These are phyloP conservation scores for Coemansia reversa DNA, from an alignment of 192 early-diverging fungal genomes.

Conservation along the genomic window DNA sequence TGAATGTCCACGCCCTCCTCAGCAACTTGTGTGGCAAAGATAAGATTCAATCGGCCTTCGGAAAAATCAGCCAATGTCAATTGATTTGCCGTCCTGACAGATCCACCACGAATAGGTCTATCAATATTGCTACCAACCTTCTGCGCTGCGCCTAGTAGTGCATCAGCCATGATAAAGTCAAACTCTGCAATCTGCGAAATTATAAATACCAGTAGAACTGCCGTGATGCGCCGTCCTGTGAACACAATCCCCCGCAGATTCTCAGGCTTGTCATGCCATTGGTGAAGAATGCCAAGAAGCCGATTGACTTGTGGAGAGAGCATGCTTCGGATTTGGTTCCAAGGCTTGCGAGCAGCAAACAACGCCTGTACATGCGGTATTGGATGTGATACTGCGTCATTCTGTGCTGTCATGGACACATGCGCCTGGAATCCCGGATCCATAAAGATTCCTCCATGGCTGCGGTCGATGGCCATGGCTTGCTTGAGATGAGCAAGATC, in stretches of 20 bases:
- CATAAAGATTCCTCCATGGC: conserved; percentile 9
- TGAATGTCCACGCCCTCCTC: conserved; percentile 96
- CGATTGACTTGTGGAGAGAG: conserved; percentile 71
- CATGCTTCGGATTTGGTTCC: conserved; percentile 13
- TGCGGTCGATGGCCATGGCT: conserved; percentile 17
- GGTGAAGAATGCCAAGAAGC: conserved; percentile 63
- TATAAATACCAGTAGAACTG: conserved; percentile 57
- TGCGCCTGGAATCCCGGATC: background rate
- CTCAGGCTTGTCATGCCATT: conserved; percentile 41
- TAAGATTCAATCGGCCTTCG: conserved; percentile 65
- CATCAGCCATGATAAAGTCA: conserved; percentile 40
- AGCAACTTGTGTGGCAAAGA: conserved; percentile 90
- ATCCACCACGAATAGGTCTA: conserved; percentile 40
- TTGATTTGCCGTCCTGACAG: conserved; percentile 28
- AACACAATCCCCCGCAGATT: conserved; percentile 91
- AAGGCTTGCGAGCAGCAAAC: conserved; percentile 23
- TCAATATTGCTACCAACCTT: conserved; percentile 23
- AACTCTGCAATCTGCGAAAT: conserved; percentile 58
- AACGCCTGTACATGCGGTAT: conserved; percentile 16
- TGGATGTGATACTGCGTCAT: conserved; percentile 11
- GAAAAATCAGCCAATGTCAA: conserved; percentile 67
- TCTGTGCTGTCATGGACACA: background rate
- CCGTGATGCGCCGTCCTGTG: conserved; percentile 70
- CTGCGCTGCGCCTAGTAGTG: conserved; percentile 36
- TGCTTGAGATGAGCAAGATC: conserved; percentile 11